A percentile compares a stretch with the other conserved stretches of the same genome.
Evolutionary conservation across 2,329 filamentous ascomycete species (phyloP).

Genomic region (Emericellopsis cladophorae): DNA sequence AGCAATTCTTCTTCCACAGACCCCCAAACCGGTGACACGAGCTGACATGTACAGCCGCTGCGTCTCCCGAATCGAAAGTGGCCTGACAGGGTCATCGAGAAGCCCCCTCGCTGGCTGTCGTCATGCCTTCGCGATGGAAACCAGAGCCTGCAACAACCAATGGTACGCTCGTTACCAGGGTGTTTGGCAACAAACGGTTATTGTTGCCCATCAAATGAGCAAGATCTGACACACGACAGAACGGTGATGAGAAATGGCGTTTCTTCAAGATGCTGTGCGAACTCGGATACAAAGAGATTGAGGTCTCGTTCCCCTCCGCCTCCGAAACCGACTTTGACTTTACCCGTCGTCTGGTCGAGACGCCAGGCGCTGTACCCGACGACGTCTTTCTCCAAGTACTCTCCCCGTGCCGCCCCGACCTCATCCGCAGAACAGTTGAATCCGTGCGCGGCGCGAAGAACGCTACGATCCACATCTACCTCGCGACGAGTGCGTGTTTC

Average conservation of each 20-base stretch:
- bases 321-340: slow-evolving; percentile 96
- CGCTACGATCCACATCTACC: slow-evolving; percentile 88
- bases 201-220: too few species aligned
- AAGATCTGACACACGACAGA: slow-evolving; percentile 33
- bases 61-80: slow-evolving; percentile 64
- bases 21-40: too few species aligned
- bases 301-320: slow-evolving; percentile 89
- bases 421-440: slow-evolving; percentile 82
- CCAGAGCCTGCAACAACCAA: slow-evolving; percentile 84
- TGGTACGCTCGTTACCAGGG: slow-evolving; percentile 45
- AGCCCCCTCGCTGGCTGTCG: slow-evolving; percentile 80
- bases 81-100: slow-evolving; percentile 71
- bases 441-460: slow-evolving; percentile 83
- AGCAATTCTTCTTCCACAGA: too few species aligned
- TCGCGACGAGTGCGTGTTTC: slow-evolving; percentile 94
- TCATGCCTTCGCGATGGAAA: slow-evolving; percentile 67
- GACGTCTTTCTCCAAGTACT: slow-evolving; percentile 90
- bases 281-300: slow-evolving; percentile 94
- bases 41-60: slow-evolving; percentile 6
- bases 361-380: slow-evolving; percentile 69
- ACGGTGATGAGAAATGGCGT: slow-evolving; percentile 84
- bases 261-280: slow-evolving; percentile 93
- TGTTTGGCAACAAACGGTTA: neutral
- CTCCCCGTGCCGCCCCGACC: slow-evolving; percentile 80
- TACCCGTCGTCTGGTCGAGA: slow-evolving; percentile 74